Conservation (phyloP, 352 stramenopile genomes). For the Phytophthora constricta region DNA sequence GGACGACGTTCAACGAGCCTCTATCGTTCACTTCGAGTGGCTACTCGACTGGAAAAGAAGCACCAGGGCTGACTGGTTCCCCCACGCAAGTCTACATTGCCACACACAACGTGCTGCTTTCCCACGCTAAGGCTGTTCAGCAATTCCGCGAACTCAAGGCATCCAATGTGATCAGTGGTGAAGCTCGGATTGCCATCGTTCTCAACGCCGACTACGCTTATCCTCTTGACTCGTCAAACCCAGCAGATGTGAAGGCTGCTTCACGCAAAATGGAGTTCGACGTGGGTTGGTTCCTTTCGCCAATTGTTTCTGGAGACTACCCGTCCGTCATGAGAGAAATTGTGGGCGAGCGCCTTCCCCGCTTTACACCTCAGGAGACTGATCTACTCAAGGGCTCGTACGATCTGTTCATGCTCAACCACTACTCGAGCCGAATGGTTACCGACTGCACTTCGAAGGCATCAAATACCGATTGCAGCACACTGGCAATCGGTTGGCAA, state of each 20-base stretch:
- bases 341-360: slow-evolving; percentile 66
- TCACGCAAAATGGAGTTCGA: slow-evolving; percentile 77
- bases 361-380: slow-evolving; percentile 70
- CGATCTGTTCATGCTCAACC: slow-evolving; percentile 93
- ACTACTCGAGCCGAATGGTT: slow-evolving; percentile 63
- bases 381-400: slow-evolving; percentile 57
- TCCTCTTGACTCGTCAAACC: slow-evolving; percentile 65
- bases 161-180: slow-evolving; percentile 22
- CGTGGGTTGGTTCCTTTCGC: slow-evolving; percentile 85
- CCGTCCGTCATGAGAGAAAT: slow-evolving; percentile 74
- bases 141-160: slow-evolving; percentile 53
- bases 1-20: slow-evolving; percentile 95
- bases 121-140: slow-evolving; percentile 69
- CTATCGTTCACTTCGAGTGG: slow-evolving; percentile 81
- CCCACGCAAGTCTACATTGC: slow-evolving; percentile 44
- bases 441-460: slow-evolving; percentile 32
- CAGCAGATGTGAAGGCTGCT: slow-evolving; percentile 48
- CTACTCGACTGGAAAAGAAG: slow-evolving; percentile 73
- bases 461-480: slow-evolving; percentile 36
- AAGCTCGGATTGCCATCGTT: slow-evolving; percentile 86
- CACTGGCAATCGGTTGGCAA: slow-evolving; percentile 38
- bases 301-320: slow-evolving; percentile 85
- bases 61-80: slow-evolving; percentile 38
- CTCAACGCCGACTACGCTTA: slow-evolving; percentile 67
- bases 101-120: slow-evolving; percentile 89